Evolutionary conservation across 371 early-diverging fungal species (phyloP).

Genomic region (Rhizopus delemar): DNA sequence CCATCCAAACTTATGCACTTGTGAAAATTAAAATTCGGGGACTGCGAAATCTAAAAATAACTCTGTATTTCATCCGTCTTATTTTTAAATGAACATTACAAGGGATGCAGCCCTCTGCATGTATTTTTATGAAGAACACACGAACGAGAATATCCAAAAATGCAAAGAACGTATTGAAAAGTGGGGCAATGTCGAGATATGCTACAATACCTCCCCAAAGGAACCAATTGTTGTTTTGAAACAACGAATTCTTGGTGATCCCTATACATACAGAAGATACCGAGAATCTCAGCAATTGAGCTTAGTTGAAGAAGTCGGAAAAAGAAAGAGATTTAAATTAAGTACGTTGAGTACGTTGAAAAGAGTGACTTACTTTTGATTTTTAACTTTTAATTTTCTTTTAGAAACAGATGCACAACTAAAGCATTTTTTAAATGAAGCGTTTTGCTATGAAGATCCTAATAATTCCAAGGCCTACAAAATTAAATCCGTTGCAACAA

Average conservation of each 20-base stretch:
- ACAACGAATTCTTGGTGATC: conserved; percentile 14
- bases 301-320: conserved; percentile 9
- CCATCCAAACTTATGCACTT: conserved; percentile 4
- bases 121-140: conserved; percentile 10
- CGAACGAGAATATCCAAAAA: conserved; percentile 1
- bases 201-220: conserved; percentile 15
- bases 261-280: conserved; percentile 8
- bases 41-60: no score
- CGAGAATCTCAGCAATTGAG: conserved; percentile 7
- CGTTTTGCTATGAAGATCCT: conserved; percentile 17
- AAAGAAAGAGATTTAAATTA: conserved; percentile 7
- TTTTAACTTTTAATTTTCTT: conserved; percentile 15
- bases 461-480: conserved; percentile 17
- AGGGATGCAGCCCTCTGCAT: conserved; percentile 11
- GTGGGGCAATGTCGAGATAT: conserved; percentile 12
- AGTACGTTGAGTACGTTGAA: conserved; percentile 8
- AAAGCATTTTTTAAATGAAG: conserved; percentile 11
- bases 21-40: not conserved
- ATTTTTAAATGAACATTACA: conserved; percentile 16
- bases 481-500: conserved; percentile 9
- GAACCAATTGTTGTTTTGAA: conserved; percentile 4
- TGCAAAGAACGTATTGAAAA: conserved; percentile 9
- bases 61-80: no score
- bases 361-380: conserved; percentile 1
- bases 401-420: conserved; percentile 18